Base-by-base conservation (phyloP, 2,329 filamentous ascomycete genomes). In the Xylariaceae sp. region DNA sequence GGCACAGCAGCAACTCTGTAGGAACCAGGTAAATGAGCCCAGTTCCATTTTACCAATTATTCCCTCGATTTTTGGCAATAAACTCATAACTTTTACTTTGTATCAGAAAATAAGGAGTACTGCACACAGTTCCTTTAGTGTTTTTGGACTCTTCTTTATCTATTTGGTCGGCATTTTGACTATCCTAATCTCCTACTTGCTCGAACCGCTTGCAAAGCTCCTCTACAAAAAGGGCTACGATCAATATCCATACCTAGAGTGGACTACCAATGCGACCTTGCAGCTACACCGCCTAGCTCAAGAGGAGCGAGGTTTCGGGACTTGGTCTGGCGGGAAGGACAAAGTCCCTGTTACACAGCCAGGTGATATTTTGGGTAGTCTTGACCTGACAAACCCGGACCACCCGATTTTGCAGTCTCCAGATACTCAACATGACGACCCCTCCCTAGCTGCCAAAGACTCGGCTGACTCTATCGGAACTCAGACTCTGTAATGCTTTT, bases 21-120 rank as follows among this genome's bases (percentile, higher is more conserved):
- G 34, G 5, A 44, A 27, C n/a, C 46, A 48, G 37, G 45, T 44
- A n/a, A n/a, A 46, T 17, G 21, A 21, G 2, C 8, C 20, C 22
- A 6, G 3, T 21, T 8, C 4, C 22, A 11, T 20, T 40, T 14
- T 23, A n/a, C 17, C 11, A 5, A 29, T 27, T 35, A 14, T 22
- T 6, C 4, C 8, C 8, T 36, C 8, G 17, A 14, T 36, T 7
- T 14, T 36, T n/a, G 8, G 17, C 16, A 17, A 27, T 22, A 40
- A 37, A 29, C 10, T 4, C 12, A 6, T 20, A 8, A 21, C 22
- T 22, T 16, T 2, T 6, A 37, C 33, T 12, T 8, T 5, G 6
- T n/a, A 34, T n/a, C 38, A 59, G 56, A 62, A 61, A 50, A 55
- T 62, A 2, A 42, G 42, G 3, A 57, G 43, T 6, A 53, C 52